A percentile compares a stretch with the other conserved stretches of the same genome.
Conservation (phyloP, 345 rosid genomes). For the Brassica carinata region DNA sequence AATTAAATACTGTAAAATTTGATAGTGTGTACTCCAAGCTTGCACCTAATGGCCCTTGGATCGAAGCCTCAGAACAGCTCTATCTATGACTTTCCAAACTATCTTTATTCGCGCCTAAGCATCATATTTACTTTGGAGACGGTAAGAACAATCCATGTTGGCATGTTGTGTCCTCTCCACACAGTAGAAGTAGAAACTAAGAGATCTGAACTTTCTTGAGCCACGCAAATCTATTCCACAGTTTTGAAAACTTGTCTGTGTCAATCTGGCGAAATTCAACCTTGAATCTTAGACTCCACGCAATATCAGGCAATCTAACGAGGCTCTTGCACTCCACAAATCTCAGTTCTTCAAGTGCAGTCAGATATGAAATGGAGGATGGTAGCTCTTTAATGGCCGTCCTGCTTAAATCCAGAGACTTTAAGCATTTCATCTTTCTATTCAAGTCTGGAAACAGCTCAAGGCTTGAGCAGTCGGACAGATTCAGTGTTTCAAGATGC, state of each 20-base stretch:
- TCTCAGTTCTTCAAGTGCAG: conserved; percentile 35
- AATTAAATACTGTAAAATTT: no score
- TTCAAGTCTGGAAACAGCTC: conserved; percentile 14
- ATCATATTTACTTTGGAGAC: no score
- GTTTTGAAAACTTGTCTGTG: conserved; percentile 23
- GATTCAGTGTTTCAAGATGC: conserved; percentile 35
- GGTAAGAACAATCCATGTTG: no score
- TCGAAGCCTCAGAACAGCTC: no score
- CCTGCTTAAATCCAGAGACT: conserved; percentile 31
- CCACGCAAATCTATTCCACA: conserved; percentile 30
- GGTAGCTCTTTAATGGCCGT: conserved; percentile 20
- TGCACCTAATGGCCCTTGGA: no score
- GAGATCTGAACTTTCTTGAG: conserved; percentile 24
- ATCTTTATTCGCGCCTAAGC: no score
- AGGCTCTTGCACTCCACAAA: conserved; percentile 5
- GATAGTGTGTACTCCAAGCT: no score
- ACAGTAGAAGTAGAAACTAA: neutral
- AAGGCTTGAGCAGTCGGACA: conserved; percentile 32
- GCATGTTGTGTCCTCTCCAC: neutral
- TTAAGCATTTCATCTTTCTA: conserved; percentile 35
- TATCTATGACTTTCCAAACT: no score
- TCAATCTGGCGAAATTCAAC: conserved; percentile 32
- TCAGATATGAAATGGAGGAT: conserved; percentile 5
- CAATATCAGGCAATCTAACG: conserved; percentile 23
- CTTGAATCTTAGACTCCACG: conserved; percentile 25